Base-by-base conservation (phyloP, 345 rosid species). In the Gossypium bickii region DNA sequence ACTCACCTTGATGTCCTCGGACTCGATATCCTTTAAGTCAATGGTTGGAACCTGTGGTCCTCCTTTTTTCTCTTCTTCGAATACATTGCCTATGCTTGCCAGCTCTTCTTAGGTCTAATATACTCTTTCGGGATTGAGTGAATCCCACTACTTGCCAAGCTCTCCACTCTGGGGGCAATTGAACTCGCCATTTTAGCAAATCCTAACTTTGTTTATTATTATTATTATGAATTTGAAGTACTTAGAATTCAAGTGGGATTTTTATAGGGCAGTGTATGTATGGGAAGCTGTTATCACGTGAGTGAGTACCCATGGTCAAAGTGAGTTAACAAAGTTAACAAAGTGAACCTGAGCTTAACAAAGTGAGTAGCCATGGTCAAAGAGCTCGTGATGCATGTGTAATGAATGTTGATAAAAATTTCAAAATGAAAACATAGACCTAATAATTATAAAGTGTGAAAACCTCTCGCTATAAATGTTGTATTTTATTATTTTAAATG, bases 31-130 rank as follows among this genome's bases (percentile, higher is more conserved):
- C 78, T 67, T 77, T 16, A 95, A 44, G 70, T 95, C 97, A 34
- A 95, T 85, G 52, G 91, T 91, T 1, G 97, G 98, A 25, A 91
- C 82, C 64, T 91, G 97, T 22, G 94, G 94, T n/a, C 97, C 99
- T 11, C 87, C 58, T 45, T 78, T 90, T 83, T 86, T 83, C 86
- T 83, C 99, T 71, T 93, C 97, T 61, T 84, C 89, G n/a, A 95
- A 95, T 9, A 95, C 80, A 52, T 95, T 64, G 5, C 85, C 80
- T n/a, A 93, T 86, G 87, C 87, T 86, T 11, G 76, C 77, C 2
- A 95, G 89, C 86, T 95, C 98, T 78, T 91, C 94, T 88, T 29
- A 1, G 92, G 91, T 61, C 99, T 85, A 27, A 95, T 73, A 51
- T 95, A 93, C 62, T 93, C 97, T 78, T 83, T 83, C 0, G 94